Percentiles rank a stretch among this genome's conserved stretches.
phyloP scores from a whole-genome alignment of 345 rosid genomes.

The Camelina neglecta region DNA sequence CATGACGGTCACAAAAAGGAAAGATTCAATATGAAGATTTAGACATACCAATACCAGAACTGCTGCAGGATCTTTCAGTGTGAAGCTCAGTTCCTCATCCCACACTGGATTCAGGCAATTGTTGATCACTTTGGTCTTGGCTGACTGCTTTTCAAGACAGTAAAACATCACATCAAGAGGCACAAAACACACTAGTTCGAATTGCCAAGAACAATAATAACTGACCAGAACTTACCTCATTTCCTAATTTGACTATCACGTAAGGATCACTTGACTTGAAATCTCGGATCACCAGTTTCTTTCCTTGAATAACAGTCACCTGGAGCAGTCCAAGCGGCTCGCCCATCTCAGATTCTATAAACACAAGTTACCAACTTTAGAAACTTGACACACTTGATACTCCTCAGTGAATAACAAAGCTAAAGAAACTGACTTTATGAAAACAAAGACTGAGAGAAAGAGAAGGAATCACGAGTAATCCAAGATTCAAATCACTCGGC shows the following conservation, averaged over 20 bases:
- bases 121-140: conserved; percentile 89
- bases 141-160: conserved; percentile 55
- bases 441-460: conserved; percentile 17
- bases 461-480: conserved; percentile 15
- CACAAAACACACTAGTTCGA: conserved; percentile 19
- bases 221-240: conserved; percentile 54
- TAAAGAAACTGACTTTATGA: conserved; percentile 27
- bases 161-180: conserved; percentile 26
- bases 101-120: conserved; percentile 95
- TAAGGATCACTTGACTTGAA: conserved; percentile 98
- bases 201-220: conserved; percentile 1
- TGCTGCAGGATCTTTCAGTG: conserved; percentile 73
- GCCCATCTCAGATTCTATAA: conserved; percentile 52
- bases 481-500: conserved; percentile 1
- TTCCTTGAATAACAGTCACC: conserved; percentile 81
- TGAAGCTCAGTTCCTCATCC: conserved; percentile 88
- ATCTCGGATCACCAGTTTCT: conserved; percentile 80
- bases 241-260: conserved; percentile 81
- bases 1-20: conserved; percentile 4
- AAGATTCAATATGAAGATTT: conserved; percentile 10
- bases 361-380: conserved; percentile 25
- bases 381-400: not conserved
- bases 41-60: conserved; percentile 61
- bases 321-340: conserved; percentile 75
- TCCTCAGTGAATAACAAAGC: not conserved